A percentile compares a stretch with the other conserved stretches of the same genome.
phyloP scores from a whole-genome alignment of 2,329 filamentous ascomycete genomes.

The Aspergillus luchuensis region DNA sequence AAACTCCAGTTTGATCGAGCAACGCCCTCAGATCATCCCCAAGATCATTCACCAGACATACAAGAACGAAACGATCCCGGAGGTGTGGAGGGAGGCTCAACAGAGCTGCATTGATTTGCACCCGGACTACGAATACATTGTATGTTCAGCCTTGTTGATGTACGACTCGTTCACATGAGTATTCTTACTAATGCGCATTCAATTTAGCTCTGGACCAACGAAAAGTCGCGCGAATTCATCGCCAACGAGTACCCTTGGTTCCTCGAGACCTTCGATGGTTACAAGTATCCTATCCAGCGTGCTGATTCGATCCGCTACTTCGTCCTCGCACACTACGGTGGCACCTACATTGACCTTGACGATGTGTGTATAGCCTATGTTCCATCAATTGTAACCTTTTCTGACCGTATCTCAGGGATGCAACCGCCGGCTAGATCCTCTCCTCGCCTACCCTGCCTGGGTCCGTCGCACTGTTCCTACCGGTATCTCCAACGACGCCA shows the following conservation, averaged over 20 bases:
- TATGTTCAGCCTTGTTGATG: slow-evolving; percentile 37
- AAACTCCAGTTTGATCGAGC: slow-evolving; percentile 61
- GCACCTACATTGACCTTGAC: slow-evolving; percentile 80
- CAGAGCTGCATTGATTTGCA: slow-evolving; percentile 68
- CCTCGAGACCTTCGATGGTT: slow-evolving; percentile 71
- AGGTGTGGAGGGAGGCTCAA: slow-evolving; percentile 66
- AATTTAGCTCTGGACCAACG: slow-evolving; percentile 72
- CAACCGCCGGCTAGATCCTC: slow-evolving; percentile 66
- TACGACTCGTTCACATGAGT: neutral
- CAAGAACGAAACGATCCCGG: slow-evolving; percentile 68
- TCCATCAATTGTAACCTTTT: neutral
- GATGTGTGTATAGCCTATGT: slow-evolving; percentile 51
- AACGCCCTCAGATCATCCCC: slow-evolving; percentile 64
- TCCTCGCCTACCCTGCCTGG: slow-evolving; percentile 70
- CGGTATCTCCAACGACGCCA: slow-evolving; percentile 78
- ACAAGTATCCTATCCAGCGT: slow-evolving; percentile 73
- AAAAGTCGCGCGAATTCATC: slow-evolving; percentile 70
- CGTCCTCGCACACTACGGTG: slow-evolving; percentile 73
- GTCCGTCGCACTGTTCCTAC: slow-evolving; percentile 72
- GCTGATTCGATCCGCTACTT: slow-evolving; percentile 81
- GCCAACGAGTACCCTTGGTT: slow-evolving; percentile 76
- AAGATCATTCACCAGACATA: slow-evolving; percentile 80
- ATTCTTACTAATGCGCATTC: slow-evolving; percentile 21
- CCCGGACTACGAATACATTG: slow-evolving; percentile 72
- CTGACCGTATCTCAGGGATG: slow-evolving; percentile 57